A percentile compares a stretch with the other conserved stretches of the same genome.
Conservation (phyloP, 1,284 basidiomycete species). For the Ceratobasidium sp. region DNA sequence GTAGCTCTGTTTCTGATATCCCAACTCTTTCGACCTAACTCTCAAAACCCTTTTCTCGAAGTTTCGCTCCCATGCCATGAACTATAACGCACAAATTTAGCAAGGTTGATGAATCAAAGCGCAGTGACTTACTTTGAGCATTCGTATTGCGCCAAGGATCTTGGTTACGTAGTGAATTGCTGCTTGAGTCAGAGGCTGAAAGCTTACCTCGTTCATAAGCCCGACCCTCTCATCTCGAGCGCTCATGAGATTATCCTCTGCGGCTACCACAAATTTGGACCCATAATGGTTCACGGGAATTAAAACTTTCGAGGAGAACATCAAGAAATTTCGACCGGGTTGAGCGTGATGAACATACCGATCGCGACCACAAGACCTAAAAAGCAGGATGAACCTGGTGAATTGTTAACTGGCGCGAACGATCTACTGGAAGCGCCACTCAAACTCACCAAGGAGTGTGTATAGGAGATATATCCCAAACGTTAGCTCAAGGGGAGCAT, state of each 20-base stretch:
- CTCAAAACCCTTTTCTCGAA: slow-evolving; percentile 83
- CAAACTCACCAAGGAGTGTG: slow-evolving; percentile 75
- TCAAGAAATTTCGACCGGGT: slow-evolving; percentile 65
- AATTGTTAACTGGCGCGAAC: not conserved
- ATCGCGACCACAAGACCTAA: slow-evolving; percentile 77
- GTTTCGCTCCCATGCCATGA: slow-evolving; percentile 95
- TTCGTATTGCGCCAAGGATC: slow-evolving; percentile 89
- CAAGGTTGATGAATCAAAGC: not conserved
- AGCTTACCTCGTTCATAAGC: slow-evolving; percentile 84
- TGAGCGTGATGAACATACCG: too few species aligned
- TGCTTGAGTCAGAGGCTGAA: not conserved
- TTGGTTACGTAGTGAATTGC: slow-evolving; percentile 51
- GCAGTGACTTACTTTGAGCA: slow-evolving; percentile 77
- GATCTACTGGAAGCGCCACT: slow-evolving; percentile 48
- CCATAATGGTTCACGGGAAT: slow-evolving; percentile 90
- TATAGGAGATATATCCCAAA: slow-evolving; percentile 87
- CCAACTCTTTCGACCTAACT: slow-evolving; percentile 82
- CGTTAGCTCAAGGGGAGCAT: slow-evolving; percentile 87
- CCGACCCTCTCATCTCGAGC: slow-evolving; percentile 89
- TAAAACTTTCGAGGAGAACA: slow-evolving; percentile 64
- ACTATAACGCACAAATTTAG: slow-evolving; percentile 61
- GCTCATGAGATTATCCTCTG: slow-evolving; percentile 93
- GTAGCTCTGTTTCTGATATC: slow-evolving; percentile 87
- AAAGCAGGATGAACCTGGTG: slow-evolving; percentile 74
- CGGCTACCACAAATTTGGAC: slow-evolving; percentile 83